Evolutionary conservation across 441 rosid species (phyloP).

Genomic region (Raphanus hybrid): DNA sequence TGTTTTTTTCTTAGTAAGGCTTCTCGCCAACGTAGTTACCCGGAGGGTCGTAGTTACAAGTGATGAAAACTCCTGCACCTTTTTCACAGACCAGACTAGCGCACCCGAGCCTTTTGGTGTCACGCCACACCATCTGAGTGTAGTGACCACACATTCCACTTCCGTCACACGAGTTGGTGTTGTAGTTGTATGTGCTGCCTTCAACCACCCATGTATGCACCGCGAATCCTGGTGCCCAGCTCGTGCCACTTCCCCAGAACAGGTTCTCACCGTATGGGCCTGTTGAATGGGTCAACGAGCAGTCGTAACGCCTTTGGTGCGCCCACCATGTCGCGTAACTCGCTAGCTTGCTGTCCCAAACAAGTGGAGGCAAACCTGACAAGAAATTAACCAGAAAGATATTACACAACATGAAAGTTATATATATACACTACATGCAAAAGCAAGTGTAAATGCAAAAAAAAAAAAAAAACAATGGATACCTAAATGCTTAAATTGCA

Average conservation of each 20-base stretch:
- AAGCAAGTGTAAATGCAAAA: neutral
- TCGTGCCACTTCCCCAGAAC: conserved; percentile 72
- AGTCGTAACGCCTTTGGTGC: conserved; percentile 55
- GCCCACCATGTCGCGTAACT: conserved; percentile 60
- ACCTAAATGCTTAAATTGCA: neutral
- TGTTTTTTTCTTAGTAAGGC: conserved; percentile 58
- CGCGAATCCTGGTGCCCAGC: conserved; percentile 58
- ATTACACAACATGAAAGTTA: neutral
- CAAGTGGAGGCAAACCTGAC: conserved; percentile 47
- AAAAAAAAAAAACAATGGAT: neutral
- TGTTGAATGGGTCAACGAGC: conserved; percentile 58
- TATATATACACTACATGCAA: neutral
- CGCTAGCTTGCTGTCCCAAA: conserved; percentile 53
- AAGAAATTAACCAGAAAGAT: conserved; percentile 3
- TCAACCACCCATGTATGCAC: conserved; percentile 58
- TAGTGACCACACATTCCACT: conserved; percentile 70
- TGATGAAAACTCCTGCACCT: conserved; percentile 74
- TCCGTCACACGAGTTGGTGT: conserved; percentile 51
- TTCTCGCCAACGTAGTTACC: conserved; percentile 86
- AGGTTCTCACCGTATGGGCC: conserved; percentile 73
- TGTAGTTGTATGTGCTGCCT: conserved; percentile 47
- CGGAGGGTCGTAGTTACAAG: conserved; percentile 93
- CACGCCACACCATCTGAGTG: conserved; percentile 73
- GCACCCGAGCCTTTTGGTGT: conserved; percentile 58
- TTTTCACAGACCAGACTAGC: conserved; percentile 51